A percentile compares a stretch with the other conserved stretches of the same genome.
These are phyloP conservation scores for Termitomyces sp. DNA, from an alignment of 768 basidiomycete genomes.

Conservation along the genomic window DNA sequence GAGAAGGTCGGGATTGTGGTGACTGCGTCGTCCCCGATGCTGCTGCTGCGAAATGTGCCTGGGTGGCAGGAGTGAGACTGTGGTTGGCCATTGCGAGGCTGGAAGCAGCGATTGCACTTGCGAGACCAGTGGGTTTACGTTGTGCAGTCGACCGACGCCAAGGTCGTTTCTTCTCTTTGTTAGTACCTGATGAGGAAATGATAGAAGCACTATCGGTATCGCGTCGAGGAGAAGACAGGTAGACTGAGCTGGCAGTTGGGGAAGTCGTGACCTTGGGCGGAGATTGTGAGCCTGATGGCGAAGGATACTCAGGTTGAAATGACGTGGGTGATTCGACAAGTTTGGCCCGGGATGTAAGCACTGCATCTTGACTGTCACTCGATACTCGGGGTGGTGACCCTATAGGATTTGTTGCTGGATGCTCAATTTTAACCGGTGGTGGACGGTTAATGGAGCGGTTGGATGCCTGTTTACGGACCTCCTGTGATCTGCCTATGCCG, in stretches of 20 bases:
- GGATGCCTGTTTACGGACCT: conserved; percentile 29
- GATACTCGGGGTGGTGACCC: conserved; percentile 5
- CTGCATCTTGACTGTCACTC: conserved; percentile 13
- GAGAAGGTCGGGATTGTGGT: background rate
- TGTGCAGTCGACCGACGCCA: conserved; percentile 36
- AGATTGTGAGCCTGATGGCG: conserved; percentile 7
- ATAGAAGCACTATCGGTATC: conserved; percentile 19
- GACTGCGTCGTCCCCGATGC: conserved; percentile 16
- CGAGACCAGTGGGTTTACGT: conserved; percentile 54
- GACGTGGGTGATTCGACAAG: conserved; percentile 44
- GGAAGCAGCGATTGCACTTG: conserved; percentile 61
- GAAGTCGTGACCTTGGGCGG: conserved; percentile 6
- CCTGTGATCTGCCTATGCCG: conserved; percentile 18
- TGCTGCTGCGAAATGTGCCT: conserved; percentile 31
- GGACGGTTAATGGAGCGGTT: conserved; percentile 30
- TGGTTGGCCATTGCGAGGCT: conserved; percentile 64
- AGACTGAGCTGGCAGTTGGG: conserved; percentile 14
- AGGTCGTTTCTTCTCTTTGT: conserved; percentile 33
- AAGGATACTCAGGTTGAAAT: conserved; percentile 25
- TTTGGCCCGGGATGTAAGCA: conserved; percentile 17
- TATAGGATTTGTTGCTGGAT: conserved; percentile 22
- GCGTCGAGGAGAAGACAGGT: conserved; percentile 10
- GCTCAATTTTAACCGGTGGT: conserved; percentile 18
- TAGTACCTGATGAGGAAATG: conserved; percentile 18
- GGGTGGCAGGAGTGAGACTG: conserved; percentile 41